Evolutionary conservation across 2,329 filamentous ascomycete genomes (phyloP).

Genomic region (Penicillium vulpinum): DNA sequence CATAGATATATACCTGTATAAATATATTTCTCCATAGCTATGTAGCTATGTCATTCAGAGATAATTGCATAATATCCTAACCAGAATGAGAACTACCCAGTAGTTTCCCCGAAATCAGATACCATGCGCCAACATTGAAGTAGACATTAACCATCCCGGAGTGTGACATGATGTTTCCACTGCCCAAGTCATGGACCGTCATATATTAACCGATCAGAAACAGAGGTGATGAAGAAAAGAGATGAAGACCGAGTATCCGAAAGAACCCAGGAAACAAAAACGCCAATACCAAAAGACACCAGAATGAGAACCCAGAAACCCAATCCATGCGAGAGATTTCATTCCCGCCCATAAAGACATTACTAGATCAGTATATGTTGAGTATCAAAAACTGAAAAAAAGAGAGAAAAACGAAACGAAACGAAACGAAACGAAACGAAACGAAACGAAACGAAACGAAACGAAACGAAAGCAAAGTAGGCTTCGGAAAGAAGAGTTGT

Average conservation of each 20-base stretch:
- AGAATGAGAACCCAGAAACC: not conserved
- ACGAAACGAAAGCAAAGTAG: not conserved
- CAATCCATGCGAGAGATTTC: not conserved
- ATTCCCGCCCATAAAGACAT: not conserved
- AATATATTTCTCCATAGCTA: not conserved
- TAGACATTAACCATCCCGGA: slow-evolving; percentile 10
- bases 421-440: too few species aligned
- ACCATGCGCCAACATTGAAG: not conserved
- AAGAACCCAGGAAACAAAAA: too few species aligned
- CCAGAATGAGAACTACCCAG: not conserved
- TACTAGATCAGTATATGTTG: not conserved
- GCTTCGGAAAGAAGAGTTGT: too few species aligned
- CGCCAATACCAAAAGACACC: not conserved
- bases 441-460: too few species aligned
- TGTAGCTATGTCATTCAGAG: not conserved
- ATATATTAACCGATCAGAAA: not conserved
- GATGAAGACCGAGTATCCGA: not conserved
- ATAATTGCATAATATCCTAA: not conserved
- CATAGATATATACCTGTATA: too few species aligned
- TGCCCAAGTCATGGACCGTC: not conserved
- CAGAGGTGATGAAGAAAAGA: not conserved
- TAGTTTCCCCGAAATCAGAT: not conserved
- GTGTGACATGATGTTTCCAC: not conserved
- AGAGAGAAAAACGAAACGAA: not conserved
- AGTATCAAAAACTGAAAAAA: not conserved